Percentiles rank a stretch among this genome's conserved stretches.
Evolutionary conservation across 2,329 filamentous ascomycete genomes (phyloP).

Genomic region (Microdochium trichocladiopsis): DNA sequence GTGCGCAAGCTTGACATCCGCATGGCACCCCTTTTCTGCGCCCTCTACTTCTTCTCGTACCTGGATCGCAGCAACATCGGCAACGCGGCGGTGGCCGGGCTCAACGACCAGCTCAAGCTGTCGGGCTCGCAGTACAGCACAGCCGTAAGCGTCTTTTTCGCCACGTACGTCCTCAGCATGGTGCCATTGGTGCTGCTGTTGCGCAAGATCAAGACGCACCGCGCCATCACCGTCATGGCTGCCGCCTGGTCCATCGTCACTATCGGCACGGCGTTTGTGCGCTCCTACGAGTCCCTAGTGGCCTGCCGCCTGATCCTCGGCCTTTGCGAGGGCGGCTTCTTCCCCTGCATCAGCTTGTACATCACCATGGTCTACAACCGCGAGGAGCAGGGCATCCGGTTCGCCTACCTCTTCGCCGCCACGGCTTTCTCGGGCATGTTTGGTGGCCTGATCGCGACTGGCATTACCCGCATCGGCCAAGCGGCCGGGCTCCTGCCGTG

Average conservation of each 20-base stretch:
- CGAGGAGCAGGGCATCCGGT: conserved; percentile 51
- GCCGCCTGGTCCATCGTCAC: conserved; percentile 7
- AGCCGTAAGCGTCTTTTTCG: conserved; percentile 31
- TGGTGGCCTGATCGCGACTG: conserved; percentile 59
- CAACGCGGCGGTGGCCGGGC: conserved; percentile 53
- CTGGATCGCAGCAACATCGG: conserved; percentile 31
- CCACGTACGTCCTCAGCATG: neutral
- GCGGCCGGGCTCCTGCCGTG: conserved; percentile 48
- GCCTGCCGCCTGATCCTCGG: conserved; percentile 10
- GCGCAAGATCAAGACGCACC: neutral
- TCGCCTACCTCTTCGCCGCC: conserved; percentile 55
- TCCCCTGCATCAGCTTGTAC: conserved; percentile 12
- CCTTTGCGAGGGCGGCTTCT: conserved; percentile 13
- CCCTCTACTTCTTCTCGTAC: neutral
- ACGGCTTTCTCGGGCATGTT: conserved; percentile 56
- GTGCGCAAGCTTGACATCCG: neutral
- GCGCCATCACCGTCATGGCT: conserved; percentile 5
- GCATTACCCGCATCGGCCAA: conserved; percentile 52
- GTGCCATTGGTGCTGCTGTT: neutral
- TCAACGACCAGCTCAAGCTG: conserved; percentile 53
- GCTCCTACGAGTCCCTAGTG: conserved; percentile 6
- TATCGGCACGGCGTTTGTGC: conserved; percentile 3
- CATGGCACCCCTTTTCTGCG: neutral
- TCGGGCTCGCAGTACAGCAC: conserved; percentile 49
- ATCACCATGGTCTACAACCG: conserved; percentile 28